Percentiles rank a stretch among this genome's conserved stretches.
phyloP scores from a whole-genome alignment of 2,329 filamentous ascomycete genomes.

The Diaporthe ilicicola region DNA sequence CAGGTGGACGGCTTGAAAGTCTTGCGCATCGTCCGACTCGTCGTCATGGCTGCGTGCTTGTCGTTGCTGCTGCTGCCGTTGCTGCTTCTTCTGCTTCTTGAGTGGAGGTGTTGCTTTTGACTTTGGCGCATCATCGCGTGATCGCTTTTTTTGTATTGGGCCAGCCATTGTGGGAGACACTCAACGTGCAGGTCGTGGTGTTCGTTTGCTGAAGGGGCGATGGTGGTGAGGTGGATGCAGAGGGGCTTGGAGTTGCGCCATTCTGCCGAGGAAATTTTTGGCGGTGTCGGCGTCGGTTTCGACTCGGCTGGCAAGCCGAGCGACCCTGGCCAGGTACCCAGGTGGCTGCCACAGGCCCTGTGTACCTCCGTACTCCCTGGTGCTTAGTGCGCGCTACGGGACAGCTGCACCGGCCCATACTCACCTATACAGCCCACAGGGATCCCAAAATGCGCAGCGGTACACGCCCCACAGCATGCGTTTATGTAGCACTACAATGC shows the following conservation, averaged over 20 bases:
- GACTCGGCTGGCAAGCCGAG: too few relatives aligned
- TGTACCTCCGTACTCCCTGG: too few relatives aligned
- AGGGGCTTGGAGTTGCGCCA: not conserved
- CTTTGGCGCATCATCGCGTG: constrained; percentile 43
- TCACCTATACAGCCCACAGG: too few relatives aligned
- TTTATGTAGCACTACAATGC: too few relatives aligned
- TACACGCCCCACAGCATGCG: too few relatives aligned
- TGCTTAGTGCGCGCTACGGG: too few relatives aligned
- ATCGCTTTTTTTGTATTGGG: constrained; percentile 44
- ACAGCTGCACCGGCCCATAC: too few relatives aligned
- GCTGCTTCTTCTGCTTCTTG: constrained; percentile 60
- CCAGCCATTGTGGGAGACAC: constrained; percentile 40
- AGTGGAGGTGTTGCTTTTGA: constrained; percentile 49
- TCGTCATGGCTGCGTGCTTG: constrained; percentile 58
- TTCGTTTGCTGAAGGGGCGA: not conserved
- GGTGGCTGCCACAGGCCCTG: too few relatives aligned
- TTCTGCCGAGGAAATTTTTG: constrained; percentile 33
- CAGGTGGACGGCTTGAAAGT: constrained; percentile 61
- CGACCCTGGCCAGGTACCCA: too few relatives aligned
- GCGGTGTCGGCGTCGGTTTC: constrained; percentile 10
- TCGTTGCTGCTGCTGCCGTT: constrained; percentile 49
- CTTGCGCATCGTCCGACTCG: constrained; percentile 42
- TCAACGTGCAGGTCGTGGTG: too few relatives aligned
- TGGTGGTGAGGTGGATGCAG: not conserved
- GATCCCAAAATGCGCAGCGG: too few relatives aligned